Conservation (phyloP, 2,329 filamentous ascomycete species). For the Plectosphaerella cucumerina region DNA sequence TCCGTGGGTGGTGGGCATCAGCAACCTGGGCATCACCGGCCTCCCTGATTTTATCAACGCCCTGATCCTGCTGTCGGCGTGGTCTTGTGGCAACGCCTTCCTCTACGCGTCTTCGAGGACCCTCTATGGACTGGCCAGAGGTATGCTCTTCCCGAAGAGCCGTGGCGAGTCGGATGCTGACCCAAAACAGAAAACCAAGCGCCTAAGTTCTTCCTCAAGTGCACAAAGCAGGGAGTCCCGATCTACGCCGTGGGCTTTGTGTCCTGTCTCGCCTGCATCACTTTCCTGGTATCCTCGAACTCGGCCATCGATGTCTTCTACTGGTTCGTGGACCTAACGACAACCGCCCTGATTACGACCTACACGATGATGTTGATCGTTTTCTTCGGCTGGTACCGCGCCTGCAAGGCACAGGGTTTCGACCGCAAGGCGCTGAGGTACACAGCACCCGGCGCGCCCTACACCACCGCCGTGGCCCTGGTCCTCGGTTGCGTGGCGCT, state of each 20-base stretch:
- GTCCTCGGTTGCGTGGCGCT: constrained; percentile 42
- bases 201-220: constrained; percentile 34
- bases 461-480: constrained; percentile 44
- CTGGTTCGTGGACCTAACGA: constrained; percentile 49
- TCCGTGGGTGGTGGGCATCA: constrained; percentile 49
- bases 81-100: constrained; percentile 45
- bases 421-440: constrained; percentile 46
- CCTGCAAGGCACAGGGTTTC: constrained; percentile 47
- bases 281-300: constrained; percentile 33
- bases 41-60: constrained; percentile 58
- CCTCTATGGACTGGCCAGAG: constrained; percentile 44
- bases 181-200: constrained; percentile 40
- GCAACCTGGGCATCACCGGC: constrained; percentile 44
- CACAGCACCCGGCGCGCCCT: constrained; percentile 45
- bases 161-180: neutral
- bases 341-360: constrained; percentile 56
- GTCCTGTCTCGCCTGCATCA: constrained; percentile 26
- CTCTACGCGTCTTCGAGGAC: constrained; percentile 47
- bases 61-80: constrained; percentile 19
- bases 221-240: constrained; percentile 41
- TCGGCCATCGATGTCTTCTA: constrained; percentile 28
- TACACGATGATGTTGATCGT: constrained; percentile 43
- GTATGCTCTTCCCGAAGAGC: constrained; percentile 14
- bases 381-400: constrained; percentile 45
- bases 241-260: constrained; percentile 26